Evolutionary conservation across 371 early-diverging fungal genomes (phyloP).

Genomic region (Chytridium lagenaria): DNA sequence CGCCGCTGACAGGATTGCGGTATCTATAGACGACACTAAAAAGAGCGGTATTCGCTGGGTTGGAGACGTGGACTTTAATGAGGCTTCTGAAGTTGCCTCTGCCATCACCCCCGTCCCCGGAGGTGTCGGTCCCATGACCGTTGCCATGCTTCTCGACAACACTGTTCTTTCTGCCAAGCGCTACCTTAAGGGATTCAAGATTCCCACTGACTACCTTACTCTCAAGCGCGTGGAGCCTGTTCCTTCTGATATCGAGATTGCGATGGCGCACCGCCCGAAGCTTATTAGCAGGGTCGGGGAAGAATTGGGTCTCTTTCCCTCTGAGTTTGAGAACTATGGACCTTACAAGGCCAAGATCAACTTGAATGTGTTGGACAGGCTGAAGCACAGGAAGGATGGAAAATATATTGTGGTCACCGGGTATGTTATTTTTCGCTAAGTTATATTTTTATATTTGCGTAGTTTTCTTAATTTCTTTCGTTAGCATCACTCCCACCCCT

Average conservation of each 20-base stretch:
- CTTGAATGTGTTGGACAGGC: slow-evolving; percentile 79
- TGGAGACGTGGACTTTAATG: slow-evolving; percentile 89
- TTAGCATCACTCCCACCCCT: slow-evolving; percentile 94
- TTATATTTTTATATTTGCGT: neutral
- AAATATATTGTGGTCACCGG: slow-evolving; percentile 96
- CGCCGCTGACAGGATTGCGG: no score
- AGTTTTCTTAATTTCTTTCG: neutral
- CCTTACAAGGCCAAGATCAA: slow-evolving; percentile 88
- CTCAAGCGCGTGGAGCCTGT: slow-evolving; percentile 76
- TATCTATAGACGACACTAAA: slow-evolving; percentile 73
- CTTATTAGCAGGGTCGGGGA: slow-evolving; percentile 76
- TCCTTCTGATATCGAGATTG: slow-evolving; percentile 94
- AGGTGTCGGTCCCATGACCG: slow-evolving; percentile 97
- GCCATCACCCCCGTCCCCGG: slow-evolving; percentile 95
- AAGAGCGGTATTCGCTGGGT: slow-evolving; percentile 89
- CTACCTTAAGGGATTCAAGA: slow-evolving; percentile 64
- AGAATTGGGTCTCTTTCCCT: slow-evolving; percentile 78
- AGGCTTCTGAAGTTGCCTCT: slow-evolving; percentile 70
- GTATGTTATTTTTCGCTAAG: slow-evolving; percentile 42
- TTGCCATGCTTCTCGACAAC: slow-evolving; percentile 92
- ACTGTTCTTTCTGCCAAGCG: slow-evolving; percentile 78
- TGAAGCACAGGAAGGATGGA: slow-evolving; percentile 79
- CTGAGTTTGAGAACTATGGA: slow-evolving; percentile 89
- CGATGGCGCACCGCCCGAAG: slow-evolving; percentile 85
- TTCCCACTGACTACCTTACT: slow-evolving; percentile 66